Evolutionary conservation across 129 eudicot genomes (phyloP), one percentile per base, ranked within the genome.

Genomic region (Flaveria bidentis): DNA sequence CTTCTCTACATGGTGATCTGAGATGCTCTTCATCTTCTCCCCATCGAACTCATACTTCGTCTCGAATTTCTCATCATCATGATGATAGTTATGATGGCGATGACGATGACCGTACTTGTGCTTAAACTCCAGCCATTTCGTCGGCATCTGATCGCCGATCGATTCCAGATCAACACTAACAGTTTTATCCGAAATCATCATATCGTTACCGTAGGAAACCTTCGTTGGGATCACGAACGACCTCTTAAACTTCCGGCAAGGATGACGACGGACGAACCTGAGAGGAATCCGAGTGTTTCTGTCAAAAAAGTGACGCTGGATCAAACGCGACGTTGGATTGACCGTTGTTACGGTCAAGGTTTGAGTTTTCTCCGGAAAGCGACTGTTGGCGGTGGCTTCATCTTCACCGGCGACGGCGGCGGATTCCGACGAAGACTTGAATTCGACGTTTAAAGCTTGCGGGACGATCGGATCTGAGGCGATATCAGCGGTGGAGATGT

Each of bases 81-180:
- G 74, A 23, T 62, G 64, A 25, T 6, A 55, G 61, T 78, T 63
- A n/a, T 64, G 77, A 56, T 78, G 72, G 58, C 58, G 64, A 39
- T 78, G 77, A 53, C 58, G 64, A 39, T 71, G 77, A 15, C 83
- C 83, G 53, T 72, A 79, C 16, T 72, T 64, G 36, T 53, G 83
- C 70, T 80, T 80, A 14, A 73, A 80, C 69, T 80, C 83, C 39
- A 80, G 45, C 83, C 75, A 66, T 65, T 73, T 50, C 0, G 63
- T 57, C 44, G 84, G 80, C 28, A 79, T 55, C 73, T 49, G 73
- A 61, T 72, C 78, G 14, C 73, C 68, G 25, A 80, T 13, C 1
- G 73, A 2, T 73, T 80, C 49, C 18, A 69, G 36, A 28, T 73
- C 79, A 18, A 73, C 46, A n/a, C 2, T 65, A 18, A n/a, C 16